A percentile compares a stretch with the other conserved stretches of the same genome.
These are phyloP conservation scores for Fusarium newnesense DNA, from an alignment of 2,329 filamentous ascomycete species.

Conservation along the genomic window DNA sequence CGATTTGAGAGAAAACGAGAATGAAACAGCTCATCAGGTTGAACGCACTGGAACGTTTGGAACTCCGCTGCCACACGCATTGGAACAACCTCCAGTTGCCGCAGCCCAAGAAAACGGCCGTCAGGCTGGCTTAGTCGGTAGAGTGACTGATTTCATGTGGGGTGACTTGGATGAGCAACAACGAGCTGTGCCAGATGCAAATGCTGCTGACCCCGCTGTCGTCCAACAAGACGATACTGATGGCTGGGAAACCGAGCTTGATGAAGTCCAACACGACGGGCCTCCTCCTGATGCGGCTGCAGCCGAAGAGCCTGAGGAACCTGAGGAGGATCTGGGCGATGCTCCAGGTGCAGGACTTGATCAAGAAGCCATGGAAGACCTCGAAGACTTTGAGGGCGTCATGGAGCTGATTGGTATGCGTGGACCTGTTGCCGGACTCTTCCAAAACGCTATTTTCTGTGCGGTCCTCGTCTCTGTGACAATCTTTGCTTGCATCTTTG, in stretches of 20 bases:
- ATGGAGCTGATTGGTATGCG: slow-evolving; percentile 97
- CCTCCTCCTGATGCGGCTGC: slow-evolving; percentile 42
- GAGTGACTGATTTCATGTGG: slow-evolving; percentile 71
- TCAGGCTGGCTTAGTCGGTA: slow-evolving; percentile 42
- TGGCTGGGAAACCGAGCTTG: slow-evolving; percentile 53
- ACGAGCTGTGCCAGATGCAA: slow-evolving; percentile 50
- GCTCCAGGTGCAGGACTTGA: slow-evolving; percentile 77
- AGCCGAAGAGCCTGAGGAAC: slow-evolving; percentile 37
- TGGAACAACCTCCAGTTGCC: slow-evolving; percentile 8
- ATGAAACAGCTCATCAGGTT: slow-evolving; percentile 1
- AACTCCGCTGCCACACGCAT: slow-evolving; percentile 3
- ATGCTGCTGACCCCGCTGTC: slow-evolving; percentile 53
- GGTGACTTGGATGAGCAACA: slow-evolving; percentile 59
- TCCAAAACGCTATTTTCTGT: slow-evolving; percentile 96
- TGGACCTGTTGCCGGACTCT: slow-evolving; percentile 85
- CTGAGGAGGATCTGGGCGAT: slow-evolving; percentile 69
- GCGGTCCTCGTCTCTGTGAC: slow-evolving; percentile 89
- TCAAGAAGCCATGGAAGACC: slow-evolving; percentile 80
- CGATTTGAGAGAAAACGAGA: not conserved
- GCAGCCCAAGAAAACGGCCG: slow-evolving; percentile 28
- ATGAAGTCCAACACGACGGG: slow-evolving; percentile 46
- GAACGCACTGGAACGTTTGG: slow-evolving; percentile 1
- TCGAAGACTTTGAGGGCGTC: slow-evolving; percentile 94
- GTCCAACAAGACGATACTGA: slow-evolving; percentile 50
- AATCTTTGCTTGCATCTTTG: slow-evolving; percentile 84